Percentiles rank a stretch among this genome's conserved stretches.
phyloP scores from a whole-genome alignment of 345 rosid species.

The Salix arbutifolia region DNA sequence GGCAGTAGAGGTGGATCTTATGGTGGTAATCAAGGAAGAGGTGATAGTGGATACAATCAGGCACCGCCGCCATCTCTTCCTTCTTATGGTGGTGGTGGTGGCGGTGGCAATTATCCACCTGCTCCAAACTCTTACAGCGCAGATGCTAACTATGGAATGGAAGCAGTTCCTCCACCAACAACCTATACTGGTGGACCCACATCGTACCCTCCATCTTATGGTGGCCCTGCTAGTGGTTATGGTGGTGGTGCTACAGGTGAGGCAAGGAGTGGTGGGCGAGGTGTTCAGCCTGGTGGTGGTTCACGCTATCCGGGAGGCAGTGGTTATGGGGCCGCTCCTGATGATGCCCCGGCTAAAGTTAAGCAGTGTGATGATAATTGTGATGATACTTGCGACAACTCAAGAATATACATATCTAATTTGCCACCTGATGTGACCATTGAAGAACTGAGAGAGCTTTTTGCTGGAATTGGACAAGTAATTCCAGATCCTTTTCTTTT shows the following conservation, averaged over 20 bases:
- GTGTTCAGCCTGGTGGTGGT: constrained; percentile 45
- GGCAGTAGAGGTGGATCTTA: constrained; percentile 54
- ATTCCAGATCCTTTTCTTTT: constrained; percentile 27
- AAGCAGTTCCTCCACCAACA: constrained; percentile 82
- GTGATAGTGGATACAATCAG: constrained; percentile 63
- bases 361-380: constrained; percentile 88
- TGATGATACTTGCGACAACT: constrained; percentile 78
- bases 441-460: constrained; percentile 85
- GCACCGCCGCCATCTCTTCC: constrained; percentile 58
- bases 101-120: constrained; percentile 42
- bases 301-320: constrained; percentile 49
- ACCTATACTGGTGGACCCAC: constrained; percentile 82
- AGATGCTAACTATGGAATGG: constrained; percentile 54
- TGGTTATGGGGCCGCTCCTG: constrained; percentile 39
- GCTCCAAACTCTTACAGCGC: constrained; percentile 52
- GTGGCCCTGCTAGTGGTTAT: constrained; percentile 60
- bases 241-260: constrained; percentile 56
- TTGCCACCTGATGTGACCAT: constrained; percentile 87
- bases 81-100: constrained; percentile 60
- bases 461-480: constrained; percentile 99
- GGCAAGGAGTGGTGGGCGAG: constrained; percentile 52
- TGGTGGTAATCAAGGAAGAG: constrained; percentile 66
- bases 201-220: constrained; percentile 71
- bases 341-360: constrained; percentile 49
- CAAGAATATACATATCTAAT: constrained; percentile 93